These are phyloP conservation scores for Globomyces sp. DNA, from an alignment of 371 early-diverging fungal species.

Conservation along the genomic window DNA sequence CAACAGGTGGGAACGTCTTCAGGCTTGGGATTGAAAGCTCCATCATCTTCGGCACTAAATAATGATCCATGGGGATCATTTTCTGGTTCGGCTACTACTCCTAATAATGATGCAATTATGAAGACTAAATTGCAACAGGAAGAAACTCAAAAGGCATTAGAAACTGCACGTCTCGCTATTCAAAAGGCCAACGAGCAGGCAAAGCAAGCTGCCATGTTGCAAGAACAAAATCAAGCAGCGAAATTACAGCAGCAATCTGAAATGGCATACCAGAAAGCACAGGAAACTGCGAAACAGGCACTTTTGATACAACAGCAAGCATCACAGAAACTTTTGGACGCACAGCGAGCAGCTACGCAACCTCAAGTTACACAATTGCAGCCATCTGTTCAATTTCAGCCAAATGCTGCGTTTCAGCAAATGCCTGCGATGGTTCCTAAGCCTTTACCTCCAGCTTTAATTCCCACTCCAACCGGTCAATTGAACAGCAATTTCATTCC, in stretches of 20 bases:
- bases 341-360: constrained; percentile 26
- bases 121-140: constrained; percentile 26
- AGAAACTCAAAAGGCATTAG: constrained; percentile 23
- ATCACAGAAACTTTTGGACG: constrained; percentile 24
- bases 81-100: neutral
- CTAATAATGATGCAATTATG: constrained; percentile 20
- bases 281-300: constrained; percentile 28
- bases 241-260: constrained; percentile 11
- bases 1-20: neutral
- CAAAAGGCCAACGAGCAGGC: constrained; percentile 22
- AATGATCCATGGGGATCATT: constrained; percentile 7
- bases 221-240: constrained; percentile 19
- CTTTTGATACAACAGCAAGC: constrained; percentile 28
- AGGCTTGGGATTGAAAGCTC: constrained; percentile 3
- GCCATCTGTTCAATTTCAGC: constrained; percentile 13
- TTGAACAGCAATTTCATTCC: neutral
- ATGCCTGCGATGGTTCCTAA: constrained; percentile 22
- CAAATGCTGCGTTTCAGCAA: constrained; percentile 23
- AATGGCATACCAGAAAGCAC: constrained; percentile 23
- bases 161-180: constrained; percentile 28
- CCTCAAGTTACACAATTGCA: constrained; percentile 25
- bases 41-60: neutral
- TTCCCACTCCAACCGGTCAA: constrained; percentile 9
- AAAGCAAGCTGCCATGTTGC: constrained; percentile 26
- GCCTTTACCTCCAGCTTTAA: constrained; percentile 1